Evolutionary conservation across 345 rosid species (phyloP), one percentile per base, ranked within the genome.

Genomic region (Salix udensis): DNA sequence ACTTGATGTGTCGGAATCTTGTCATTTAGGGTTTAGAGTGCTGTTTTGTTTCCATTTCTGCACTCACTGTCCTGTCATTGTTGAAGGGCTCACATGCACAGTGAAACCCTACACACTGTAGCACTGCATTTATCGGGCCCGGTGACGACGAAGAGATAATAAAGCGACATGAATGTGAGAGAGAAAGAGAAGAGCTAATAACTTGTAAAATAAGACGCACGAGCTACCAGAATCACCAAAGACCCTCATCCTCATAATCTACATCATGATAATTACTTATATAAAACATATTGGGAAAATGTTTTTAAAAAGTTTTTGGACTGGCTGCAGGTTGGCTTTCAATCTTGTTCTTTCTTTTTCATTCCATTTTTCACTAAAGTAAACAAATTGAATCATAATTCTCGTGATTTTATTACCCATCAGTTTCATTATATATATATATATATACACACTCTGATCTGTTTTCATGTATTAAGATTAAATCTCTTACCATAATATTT

Each of bases 1-100:
- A 11, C 31, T 55, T 72, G 74, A 36, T 34, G 64, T 34, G 65
- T 34, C 44, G 66, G 66, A 55, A 72, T 36, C 64, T 70, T 70
- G 60, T 70, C 26, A 7, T 34, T 39, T 14, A 15, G 15, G 21
- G 8, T 26, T 73, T 60, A 24, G 30, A n/a, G 30, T 24, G 52
- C 26, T 60, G 68, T 34, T 14, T 30, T 26, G 64, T 24, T 58
- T 58, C 62, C 62, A 23, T 73, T 24, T 64, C 52, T 37, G 37
- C 62, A 15, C 53, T 12, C 67, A 66, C 16, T 73, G 34, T 37
- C 42, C 74, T 36, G 42, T 61, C 76, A 60, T 12, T 60, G 24
- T 24, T n/a, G 4, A n/a, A 44, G 24, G 34, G 14, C 39, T 73
- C 76, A 61, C 52, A 60, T 73, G 76, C 12, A 72, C 26, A 34